Evolutionary conservation across 1,284 basidiomycete species (phyloP).

Genomic region (Microbotryomycetes sp.): DNA sequence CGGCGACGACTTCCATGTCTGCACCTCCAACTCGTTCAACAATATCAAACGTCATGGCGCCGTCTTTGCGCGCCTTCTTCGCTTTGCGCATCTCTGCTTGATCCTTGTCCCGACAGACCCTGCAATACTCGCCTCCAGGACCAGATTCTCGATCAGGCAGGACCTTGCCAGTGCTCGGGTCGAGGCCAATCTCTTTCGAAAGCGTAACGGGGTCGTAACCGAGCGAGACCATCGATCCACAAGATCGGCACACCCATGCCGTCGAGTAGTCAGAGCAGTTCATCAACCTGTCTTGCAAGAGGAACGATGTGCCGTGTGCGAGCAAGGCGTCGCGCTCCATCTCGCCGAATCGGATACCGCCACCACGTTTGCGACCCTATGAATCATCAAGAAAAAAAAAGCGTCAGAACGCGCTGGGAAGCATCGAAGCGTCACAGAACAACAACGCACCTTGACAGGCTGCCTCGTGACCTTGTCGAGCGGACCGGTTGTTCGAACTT

Average conservation of each 20-base stretch:
- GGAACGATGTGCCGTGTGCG: conserved; percentile 95
- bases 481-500: conserved; percentile 95
- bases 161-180: conserved; percentile 48
- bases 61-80: conserved; percentile 52
- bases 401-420: conserved; percentile 6
- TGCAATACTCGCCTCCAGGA: conserved; percentile 79
- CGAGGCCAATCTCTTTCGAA: conserved; percentile 49
- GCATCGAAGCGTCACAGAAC: neutral
- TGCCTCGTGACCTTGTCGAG: conserved; percentile 93
- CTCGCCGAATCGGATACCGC: conserved; percentile 98
- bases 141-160: conserved; percentile 50
- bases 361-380: conserved; percentile 93
- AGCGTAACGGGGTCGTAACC: conserved; percentile 80
- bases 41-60: conserved; percentile 43
- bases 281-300: conserved; percentile 97
- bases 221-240: conserved; percentile 88
- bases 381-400: conserved; percentile 4
- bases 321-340: conserved; percentile 99
- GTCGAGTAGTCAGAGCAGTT: conserved; percentile 99
- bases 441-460: conserved; percentile 75
- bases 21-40: conserved; percentile 43
- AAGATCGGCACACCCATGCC: conserved; percentile 93
- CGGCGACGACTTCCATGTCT: conserved; percentile 84
- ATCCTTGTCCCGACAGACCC: conserved; percentile 69
- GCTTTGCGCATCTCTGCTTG: conserved; percentile 50